Base-by-base conservation (phyloP, 257 asterid species). In the Galeopsis tetrahit region DNA sequence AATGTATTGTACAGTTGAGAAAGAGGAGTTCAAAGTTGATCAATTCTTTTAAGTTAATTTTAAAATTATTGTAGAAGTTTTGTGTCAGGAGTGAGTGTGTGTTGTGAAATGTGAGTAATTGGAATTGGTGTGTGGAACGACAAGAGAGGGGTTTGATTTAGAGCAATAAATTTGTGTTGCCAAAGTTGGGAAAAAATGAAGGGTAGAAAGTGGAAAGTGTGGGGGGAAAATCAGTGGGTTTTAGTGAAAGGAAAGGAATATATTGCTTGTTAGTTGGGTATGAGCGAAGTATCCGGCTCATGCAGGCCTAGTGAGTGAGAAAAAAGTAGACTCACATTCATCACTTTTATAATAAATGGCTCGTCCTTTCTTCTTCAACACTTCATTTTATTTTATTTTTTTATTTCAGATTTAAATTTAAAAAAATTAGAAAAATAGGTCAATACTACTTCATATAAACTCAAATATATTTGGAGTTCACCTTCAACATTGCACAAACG, bases 241-340 rank as follows among this genome's bases (percentile, higher is more conserved):
- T 43, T 51, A 57, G 62, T 66, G 66, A 72, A 51, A 60, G 56
- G 66, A 72, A 51, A 60, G 56, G 67, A 78, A 65, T 65, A 68
- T 75, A 68, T 77, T 68, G 66, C 14, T 72, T 63, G 83, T 73
- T 67, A 65, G 81, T 75, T 72, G 78, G 75, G 78, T 60, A 69
- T 61, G 69, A 79, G 73, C 80, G 70, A 51, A 79, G 78, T 57
- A 70, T 79, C 71, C 73, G 83, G 81, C 75, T 83, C 85, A 72
- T 75, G 88, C 82, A 75, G 83, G 76, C 75, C 76, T 68, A 72
- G 77, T 77, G 82, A 82, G 73, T 21, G 33, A 17, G 13, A 21
- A 10, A 70, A 62, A 74, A 63, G 71, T 67, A 13, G 10, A 39
- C 4, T 67, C 48, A 39, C 73, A 70, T 75, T 70, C 69, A 74